Evolutionary conservation across 768 basidiomycete genomes (phyloP).

Genomic region (Kondoa malvinella): DNA sequence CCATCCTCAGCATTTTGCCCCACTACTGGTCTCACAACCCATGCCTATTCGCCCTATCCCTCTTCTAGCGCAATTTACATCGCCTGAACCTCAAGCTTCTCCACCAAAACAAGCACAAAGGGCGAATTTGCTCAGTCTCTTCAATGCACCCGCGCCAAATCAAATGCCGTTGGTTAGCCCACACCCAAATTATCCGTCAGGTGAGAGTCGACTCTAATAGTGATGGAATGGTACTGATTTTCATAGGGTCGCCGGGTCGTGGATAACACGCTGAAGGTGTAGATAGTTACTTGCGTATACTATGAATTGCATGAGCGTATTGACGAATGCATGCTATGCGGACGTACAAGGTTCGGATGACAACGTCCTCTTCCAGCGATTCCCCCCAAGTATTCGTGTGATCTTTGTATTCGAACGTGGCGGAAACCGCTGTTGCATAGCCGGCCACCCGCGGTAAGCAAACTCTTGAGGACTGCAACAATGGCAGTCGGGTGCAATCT

Average conservation of each 20-base stretch:
- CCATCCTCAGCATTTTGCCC: background rate
- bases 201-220: background rate
- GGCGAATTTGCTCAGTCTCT: background rate
- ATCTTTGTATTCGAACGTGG: no score
- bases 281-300: background rate
- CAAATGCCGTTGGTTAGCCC: background rate
- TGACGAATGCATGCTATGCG: no score
- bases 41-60: slow-evolving; percentile 3
- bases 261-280: background rate
- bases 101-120: background rate
- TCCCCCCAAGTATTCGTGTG: no score
- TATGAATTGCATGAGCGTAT: no score
- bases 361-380: no score
- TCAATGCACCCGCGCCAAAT: background rate
- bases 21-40: background rate
- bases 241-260: background rate
- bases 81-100: background rate
- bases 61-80: background rate
- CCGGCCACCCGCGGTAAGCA: no score
- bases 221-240: background rate
- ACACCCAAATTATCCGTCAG: background rate
- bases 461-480: no score
- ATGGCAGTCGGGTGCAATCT: no score
- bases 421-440: no score
- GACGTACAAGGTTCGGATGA: no score